Percentiles rank a stretch among this genome's conserved stretches.
These are phyloP conservation scores for Hymenoscyphus repandus DNA, from an alignment of 2,329 filamentous ascomycete genomes.

Conservation along the genomic window DNA sequence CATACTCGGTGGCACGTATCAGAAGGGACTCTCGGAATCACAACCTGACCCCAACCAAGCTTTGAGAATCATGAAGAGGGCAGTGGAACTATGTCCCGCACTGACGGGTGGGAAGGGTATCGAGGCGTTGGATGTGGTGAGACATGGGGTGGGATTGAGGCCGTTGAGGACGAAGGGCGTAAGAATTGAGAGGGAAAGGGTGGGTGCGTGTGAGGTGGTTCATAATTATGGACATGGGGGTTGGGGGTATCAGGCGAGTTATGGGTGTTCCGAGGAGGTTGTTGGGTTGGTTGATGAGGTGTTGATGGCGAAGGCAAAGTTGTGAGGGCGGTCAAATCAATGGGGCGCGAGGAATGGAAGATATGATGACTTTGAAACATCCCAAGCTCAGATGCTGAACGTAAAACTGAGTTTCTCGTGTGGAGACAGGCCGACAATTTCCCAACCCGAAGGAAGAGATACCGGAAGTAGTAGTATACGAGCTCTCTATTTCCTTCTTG, in stretches of 20 bases:
- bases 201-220: slow-evolving; percentile 46
- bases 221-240: slow-evolving; percentile 60
- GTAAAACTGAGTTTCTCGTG: no score
- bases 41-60: slow-evolving; percentile 59
- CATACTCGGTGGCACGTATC: slow-evolving; percentile 62
- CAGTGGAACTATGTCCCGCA: slow-evolving; percentile 49
- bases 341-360: no score
- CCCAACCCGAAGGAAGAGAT: no score
- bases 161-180: slow-evolving; percentile 57
- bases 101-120: slow-evolving; percentile 53
- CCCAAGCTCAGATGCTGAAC: no score
- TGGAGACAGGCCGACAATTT: no score
- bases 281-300: slow-evolving; percentile 59
- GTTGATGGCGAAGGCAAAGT: slow-evolving; percentile 2
- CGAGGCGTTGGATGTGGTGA: slow-evolving; percentile 57
- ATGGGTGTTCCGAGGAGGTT: slow-evolving; percentile 64
- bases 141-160: slow-evolving; percentile 62
- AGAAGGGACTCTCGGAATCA: slow-evolving; percentile 59
- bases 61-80: slow-evolving; percentile 61
- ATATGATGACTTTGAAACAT: no score
- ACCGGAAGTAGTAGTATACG: no score
- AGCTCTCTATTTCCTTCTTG: no score
- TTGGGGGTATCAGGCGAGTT: slow-evolving; percentile 58
- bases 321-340: neutral
- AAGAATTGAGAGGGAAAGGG: slow-evolving; percentile 56